phyloP scores from a whole-genome alignment of 2,329 filamentous ascomycete species.

The Graphiopsis chlorocephala region DNA sequence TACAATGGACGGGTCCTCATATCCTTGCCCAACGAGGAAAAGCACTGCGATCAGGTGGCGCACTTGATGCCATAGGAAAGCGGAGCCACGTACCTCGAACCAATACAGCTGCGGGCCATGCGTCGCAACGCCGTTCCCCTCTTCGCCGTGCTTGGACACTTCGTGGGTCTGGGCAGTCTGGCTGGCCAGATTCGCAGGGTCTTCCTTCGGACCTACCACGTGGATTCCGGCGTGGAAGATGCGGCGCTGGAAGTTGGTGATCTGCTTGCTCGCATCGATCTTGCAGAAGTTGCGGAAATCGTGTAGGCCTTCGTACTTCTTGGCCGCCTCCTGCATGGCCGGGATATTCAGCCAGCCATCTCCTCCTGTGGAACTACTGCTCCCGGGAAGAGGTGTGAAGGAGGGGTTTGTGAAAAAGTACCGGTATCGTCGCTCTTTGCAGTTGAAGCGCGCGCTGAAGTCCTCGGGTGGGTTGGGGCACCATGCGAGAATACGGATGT shows the following conservation, averaged over 20 bases:
- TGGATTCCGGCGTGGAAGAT: constrained; percentile 81
- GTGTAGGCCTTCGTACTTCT: constrained; percentile 74
- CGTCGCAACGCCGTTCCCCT: constrained; percentile 1
- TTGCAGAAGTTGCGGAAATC: constrained; percentile 99
- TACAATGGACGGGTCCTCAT: constrained; percentile 73
- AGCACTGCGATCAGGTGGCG: constrained; percentile 88
- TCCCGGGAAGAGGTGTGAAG: constrained; percentile 63
- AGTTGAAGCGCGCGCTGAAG: constrained; percentile 92
- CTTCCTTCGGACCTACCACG: constrained; percentile 49
- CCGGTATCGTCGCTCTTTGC: constrained; percentile 83
- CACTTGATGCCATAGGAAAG: constrained; percentile 98
- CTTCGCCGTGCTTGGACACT: background rate
- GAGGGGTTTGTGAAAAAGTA: constrained; percentile 98
- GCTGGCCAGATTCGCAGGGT: constrained; percentile 34
- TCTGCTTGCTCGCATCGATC: constrained; percentile 84
- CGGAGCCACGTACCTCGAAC: constrained; percentile 84
- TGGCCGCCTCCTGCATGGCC: constrained; percentile 80
- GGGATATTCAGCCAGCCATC: constrained; percentile 84
- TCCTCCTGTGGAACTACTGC: constrained; percentile 21
- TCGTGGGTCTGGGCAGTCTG: constrained; percentile 1
- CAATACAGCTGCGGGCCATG: constrained; percentile 69
- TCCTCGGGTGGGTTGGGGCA: constrained; percentile 74
- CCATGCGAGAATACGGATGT: constrained; percentile 91
- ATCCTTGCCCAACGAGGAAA: constrained; percentile 87
- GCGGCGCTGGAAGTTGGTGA: constrained; percentile 73